Evolutionary conservation across 2,329 filamentous ascomycete genomes (phyloP).

Genomic region (Talaromyces sp.): DNA sequence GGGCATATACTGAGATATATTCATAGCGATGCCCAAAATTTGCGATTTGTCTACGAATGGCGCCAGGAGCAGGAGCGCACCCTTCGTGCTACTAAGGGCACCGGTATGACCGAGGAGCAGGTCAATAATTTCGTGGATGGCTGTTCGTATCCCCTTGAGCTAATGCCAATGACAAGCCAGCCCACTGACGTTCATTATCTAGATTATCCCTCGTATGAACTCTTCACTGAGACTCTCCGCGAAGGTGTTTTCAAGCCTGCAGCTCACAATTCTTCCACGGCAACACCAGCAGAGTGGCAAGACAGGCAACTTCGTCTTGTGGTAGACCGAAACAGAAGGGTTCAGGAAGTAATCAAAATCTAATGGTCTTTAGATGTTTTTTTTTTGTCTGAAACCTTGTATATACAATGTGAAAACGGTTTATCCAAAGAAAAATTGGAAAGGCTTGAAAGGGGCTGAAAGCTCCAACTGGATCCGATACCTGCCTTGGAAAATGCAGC

Average conservation of each 20-base stretch:
- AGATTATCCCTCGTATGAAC: conserved; percentile 72
- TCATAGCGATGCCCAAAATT: conserved; percentile 67
- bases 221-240: conserved; percentile 64
- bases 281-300: conserved; percentile 40
- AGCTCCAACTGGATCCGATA: too few relatives aligned
- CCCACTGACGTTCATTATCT: conserved; percentile 7
- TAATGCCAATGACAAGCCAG: not conserved
- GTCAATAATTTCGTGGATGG: conserved; percentile 75
- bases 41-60: conserved; percentile 81
- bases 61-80: conserved; percentile 76
- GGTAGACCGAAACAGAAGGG: conserved; percentile 62
- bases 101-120: conserved; percentile 80
- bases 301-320: conserved; percentile 64
- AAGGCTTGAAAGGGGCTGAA: too few relatives aligned
- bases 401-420: not conserved
- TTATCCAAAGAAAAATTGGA: not conserved
- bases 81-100: conserved; percentile 66
- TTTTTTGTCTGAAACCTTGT: not conserved
- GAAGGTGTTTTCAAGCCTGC: conserved; percentile 57
- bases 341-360: conserved; percentile 60
- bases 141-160: conserved; percentile 45
- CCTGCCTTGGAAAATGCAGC: too few relatives aligned
- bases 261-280: conserved; percentile 13
- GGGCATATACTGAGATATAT: conserved; percentile 2
- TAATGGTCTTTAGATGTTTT: conserved; percentile 27